Conservation (phyloP, 306 rosid genomes). For the Senna tora region DNA sequence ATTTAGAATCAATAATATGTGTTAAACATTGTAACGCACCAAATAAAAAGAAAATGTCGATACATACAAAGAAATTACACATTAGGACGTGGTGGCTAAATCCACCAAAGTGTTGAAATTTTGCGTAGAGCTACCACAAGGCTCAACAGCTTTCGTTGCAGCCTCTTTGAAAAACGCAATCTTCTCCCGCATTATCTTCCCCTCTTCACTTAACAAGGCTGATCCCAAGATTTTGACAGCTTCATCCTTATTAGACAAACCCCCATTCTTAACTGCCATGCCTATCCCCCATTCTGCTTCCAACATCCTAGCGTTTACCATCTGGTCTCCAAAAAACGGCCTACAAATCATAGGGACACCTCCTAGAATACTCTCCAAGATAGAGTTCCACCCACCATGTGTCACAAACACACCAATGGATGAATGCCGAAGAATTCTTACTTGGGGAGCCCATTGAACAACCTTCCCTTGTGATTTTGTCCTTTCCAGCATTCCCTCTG, state of each 20-base stretch:
- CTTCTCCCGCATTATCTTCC: constrained; percentile 50
- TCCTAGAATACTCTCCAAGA: constrained; percentile 59
- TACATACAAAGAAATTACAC: too few relatives aligned
- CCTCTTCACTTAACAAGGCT: constrained; percentile 40
- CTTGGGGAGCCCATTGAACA: constrained; percentile 71
- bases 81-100: constrained; percentile 31
- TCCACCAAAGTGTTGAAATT: constrained; percentile 46
- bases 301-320: constrained; percentile 43
- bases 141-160: constrained; percentile 37
- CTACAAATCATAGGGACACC: constrained; percentile 73
- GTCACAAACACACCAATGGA: constrained; percentile 57
- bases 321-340: constrained; percentile 69
- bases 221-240: constrained; percentile 36
- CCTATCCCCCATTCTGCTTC: constrained; percentile 60
- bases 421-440: constrained; percentile 45
- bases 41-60: too few relatives aligned
- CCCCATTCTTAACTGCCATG: constrained; percentile 48
- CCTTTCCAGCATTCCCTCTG: constrained; percentile 43
- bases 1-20: too few relatives aligned
- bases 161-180: constrained; percentile 25
- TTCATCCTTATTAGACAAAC: constrained; percentile 42
- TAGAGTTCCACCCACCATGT: constrained; percentile 75
- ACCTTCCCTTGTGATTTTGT: constrained; percentile 46
- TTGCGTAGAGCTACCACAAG: constrained; percentile 50
- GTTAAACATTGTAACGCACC: too few relatives aligned